Evolutionary conservation across 2,329 filamentous ascomycete species (phyloP).

Genomic region (Exserohilum turcica): DNA sequence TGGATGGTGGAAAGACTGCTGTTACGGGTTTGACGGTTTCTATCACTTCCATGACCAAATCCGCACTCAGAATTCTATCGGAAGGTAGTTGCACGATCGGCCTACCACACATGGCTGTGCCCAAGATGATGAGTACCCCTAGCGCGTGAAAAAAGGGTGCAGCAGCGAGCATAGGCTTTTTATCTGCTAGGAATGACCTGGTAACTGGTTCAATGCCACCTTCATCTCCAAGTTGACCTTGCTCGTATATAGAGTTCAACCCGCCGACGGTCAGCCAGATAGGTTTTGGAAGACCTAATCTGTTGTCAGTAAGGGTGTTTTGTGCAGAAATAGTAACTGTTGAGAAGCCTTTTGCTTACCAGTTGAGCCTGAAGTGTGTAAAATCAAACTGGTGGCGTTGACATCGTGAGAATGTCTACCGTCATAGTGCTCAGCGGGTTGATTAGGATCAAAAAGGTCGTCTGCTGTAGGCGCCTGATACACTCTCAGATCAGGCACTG

Average conservation of each 20-base stretch:
- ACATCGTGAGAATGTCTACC: not conserved
- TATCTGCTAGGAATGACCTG: not conserved
- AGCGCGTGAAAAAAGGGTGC: constrained; percentile 7
- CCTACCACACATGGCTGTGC: constrained; percentile 1
- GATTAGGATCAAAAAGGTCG: not conserved
- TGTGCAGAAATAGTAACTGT: not conserved
- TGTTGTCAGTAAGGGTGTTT: not conserved
- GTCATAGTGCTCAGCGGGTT: not conserved
- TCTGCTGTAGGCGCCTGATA: not conserved
- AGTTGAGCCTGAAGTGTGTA: constrained; percentile 8
- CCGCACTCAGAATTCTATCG: constrained; percentile 1
- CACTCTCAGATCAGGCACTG: not conserved
- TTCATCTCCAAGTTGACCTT: not conserved
- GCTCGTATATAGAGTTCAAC: not conserved
- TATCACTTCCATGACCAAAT: constrained; percentile 2
- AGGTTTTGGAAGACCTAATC: constrained; percentile 2
- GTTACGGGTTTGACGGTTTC: not conserved
- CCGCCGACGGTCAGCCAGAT: not conserved
- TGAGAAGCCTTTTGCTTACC: not conserved
- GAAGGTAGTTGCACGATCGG: constrained; percentile 1
- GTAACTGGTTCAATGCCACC: not conserved
- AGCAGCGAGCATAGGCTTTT: not conserved
- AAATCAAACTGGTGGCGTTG: not conserved
- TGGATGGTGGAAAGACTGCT: constrained; percentile 3
- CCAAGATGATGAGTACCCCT: not conserved